These are phyloP conservation scores for Acanthochlamys bracteata DNA, from an alignment of 106 monocot genomes.

Conservation along the genomic window DNA sequence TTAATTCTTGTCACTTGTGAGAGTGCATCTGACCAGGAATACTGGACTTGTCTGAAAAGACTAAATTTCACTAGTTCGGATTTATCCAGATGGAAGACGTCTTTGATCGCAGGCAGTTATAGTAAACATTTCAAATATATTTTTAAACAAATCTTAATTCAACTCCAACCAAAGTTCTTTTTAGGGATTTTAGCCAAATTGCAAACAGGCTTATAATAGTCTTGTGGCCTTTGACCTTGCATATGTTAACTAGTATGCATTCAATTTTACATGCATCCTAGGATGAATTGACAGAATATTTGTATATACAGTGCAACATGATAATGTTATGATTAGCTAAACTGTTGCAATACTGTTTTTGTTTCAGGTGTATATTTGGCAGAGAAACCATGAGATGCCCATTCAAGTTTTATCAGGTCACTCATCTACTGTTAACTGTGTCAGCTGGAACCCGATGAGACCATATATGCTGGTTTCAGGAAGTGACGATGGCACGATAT, in stretches of 20 bases:
- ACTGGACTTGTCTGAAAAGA: too few relatives aligned
- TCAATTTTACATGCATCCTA: background rate
- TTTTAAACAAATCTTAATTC: too few relatives aligned
- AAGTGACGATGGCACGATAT: background rate
- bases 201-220: too few relatives aligned
- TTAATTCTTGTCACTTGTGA: too few relatives aligned
- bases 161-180: too few relatives aligned
- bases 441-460: slow-evolving; percentile 27
- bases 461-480: background rate
- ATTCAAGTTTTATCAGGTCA: slow-evolving; percentile 55
- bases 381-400: slow-evolving; percentile 24
- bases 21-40: too few relatives aligned
- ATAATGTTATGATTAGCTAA: background rate
- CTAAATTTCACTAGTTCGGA: too few relatives aligned
- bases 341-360: background rate
- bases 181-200: too few relatives aligned
- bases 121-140: too few relatives aligned
- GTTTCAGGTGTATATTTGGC: slow-evolving; percentile 68
- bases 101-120: too few relatives aligned
- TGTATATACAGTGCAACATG: background rate
- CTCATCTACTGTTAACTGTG: slow-evolving; percentile 52
- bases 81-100: too few relatives aligned
- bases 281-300: background rate
- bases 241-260: background rate
- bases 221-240: too few relatives aligned